phyloP scores from a whole-genome alignment of 2,329 filamentous ascomycete genomes.

The Emericellopsis cladophorae region DNA sequence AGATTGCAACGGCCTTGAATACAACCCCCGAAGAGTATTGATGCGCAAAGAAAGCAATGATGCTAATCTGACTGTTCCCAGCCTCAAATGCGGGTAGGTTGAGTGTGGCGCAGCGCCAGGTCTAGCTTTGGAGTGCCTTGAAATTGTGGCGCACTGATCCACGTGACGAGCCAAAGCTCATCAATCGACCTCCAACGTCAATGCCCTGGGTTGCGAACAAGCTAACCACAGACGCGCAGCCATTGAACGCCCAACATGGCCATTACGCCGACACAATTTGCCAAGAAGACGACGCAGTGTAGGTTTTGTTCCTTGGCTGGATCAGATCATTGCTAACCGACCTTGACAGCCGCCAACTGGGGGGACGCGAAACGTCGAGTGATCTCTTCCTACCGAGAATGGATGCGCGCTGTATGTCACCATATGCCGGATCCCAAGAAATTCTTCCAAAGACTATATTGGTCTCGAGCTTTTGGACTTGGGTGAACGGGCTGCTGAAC shows the following conservation, averaged over 20 bases:
- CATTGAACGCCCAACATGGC: slow-evolving; percentile 50
- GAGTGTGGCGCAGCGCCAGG: too few species aligned
- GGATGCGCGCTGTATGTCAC: slow-evolving; percentile 81
- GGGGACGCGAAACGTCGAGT: slow-evolving; percentile 78
- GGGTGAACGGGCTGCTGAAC: slow-evolving; percentile 3
- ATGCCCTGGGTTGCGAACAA: background rate
- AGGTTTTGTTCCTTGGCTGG: slow-evolving; percentile 19
- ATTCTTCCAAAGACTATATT: background rate
- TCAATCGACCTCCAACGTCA: slow-evolving; percentile 1
- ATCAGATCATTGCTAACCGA: background rate
- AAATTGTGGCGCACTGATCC: background rate
- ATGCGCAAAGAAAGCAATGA: too few species aligned
- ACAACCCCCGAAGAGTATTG: too few species aligned
- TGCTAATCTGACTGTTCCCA: too few species aligned
- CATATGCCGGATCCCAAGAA: background rate
- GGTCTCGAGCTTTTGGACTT: too few species aligned
- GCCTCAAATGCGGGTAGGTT: too few species aligned
- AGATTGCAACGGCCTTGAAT: too few species aligned
- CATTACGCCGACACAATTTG: slow-evolving; percentile 88
- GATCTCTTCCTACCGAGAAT: slow-evolving; percentile 81
- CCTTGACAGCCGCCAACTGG: slow-evolving; percentile 70
- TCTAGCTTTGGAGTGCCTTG: background rate
- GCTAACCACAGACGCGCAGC: background rate
- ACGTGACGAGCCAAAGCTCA: slow-evolving; percentile 2
- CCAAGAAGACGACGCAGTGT: slow-evolving; percentile 69